Conservation (phyloP, 441 rosid species). For the Populus trichocarpa region DNA sequence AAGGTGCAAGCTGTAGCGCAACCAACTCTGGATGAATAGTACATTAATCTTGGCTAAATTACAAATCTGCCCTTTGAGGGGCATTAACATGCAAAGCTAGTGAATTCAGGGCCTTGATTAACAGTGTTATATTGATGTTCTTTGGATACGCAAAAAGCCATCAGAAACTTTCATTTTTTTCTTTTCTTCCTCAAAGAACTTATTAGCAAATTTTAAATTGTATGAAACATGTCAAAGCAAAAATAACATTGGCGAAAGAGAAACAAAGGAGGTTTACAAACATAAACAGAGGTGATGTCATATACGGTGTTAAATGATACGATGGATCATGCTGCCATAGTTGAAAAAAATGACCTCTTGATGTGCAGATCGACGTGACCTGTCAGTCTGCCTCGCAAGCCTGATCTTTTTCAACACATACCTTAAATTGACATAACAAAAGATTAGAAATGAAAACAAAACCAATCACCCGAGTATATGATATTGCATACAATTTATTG, state of each 20-base stretch:
- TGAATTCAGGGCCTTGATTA: background rate
- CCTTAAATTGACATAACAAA: slow-evolving; percentile 42
- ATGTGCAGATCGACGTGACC: slow-evolving; percentile 97
- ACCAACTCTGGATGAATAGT: background rate
- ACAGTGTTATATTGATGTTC: background rate
- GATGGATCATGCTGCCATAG: background rate
- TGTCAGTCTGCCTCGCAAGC: slow-evolving; percentile 96
- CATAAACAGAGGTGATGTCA: background rate
- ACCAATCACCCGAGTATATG: slow-evolving; percentile 9
- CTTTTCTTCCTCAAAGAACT: background rate
- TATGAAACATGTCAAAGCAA: background rate
- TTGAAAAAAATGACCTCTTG: slow-evolving; percentile 63
- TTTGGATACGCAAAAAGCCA: background rate
- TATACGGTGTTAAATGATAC: background rate
- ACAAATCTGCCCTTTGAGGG: background rate
- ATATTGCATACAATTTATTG: background rate
- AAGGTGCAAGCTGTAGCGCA: slow-evolving; percentile 14
- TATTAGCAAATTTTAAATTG: background rate
- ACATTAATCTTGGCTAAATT: background rate
- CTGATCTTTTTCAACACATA: slow-evolving; percentile 98
- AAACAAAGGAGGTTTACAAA: background rate
- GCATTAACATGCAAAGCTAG: background rate
- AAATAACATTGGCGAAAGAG: background rate
- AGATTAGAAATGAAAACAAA: slow-evolving; percentile 10
- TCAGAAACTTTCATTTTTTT: background rate